Conservation (phyloP, 768 basidiomycete genomes). For the Panaeolus papilionaceus region DNA sequence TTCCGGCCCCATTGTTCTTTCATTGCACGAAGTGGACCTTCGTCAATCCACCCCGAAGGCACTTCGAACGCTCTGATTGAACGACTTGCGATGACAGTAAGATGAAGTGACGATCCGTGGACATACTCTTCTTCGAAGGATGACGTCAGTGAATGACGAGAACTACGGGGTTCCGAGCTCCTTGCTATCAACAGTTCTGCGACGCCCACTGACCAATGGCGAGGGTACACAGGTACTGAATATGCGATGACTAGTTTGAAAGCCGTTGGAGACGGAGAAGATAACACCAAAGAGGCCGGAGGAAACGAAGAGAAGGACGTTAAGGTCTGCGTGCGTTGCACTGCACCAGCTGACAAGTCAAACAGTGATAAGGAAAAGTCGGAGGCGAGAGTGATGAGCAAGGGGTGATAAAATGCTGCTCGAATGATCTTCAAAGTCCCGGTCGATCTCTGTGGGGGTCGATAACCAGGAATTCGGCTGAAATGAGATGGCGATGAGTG, state of each 20-base stretch:
- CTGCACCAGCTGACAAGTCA: slow-evolving; percentile 60
- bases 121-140: slow-evolving; percentile 32
- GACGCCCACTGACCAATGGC: slow-evolving; percentile 80
- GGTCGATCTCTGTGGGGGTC: slow-evolving; percentile 46
- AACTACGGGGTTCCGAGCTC: slow-evolving; percentile 25
- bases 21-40: slow-evolving; percentile 62
- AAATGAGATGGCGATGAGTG: slow-evolving; percentile 49
- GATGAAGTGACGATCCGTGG: slow-evolving; percentile 32
- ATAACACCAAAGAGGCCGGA: slow-evolving; percentile 81
- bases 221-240: slow-evolving; percentile 78
- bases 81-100: slow-evolving; percentile 63
- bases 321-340: slow-evolving; percentile 68
- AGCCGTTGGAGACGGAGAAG: slow-evolving; percentile 57
- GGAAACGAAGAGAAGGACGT: slow-evolving; percentile 82
- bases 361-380: slow-evolving; percentile 76
- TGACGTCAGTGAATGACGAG: slow-evolving; percentile 27
- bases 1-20: slow-evolving; percentile 84
- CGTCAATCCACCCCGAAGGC: slow-evolving; percentile 76
- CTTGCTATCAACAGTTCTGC: slow-evolving; percentile 76
- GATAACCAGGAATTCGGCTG: slow-evolving; percentile 53
- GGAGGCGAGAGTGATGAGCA: slow-evolving; percentile 74
- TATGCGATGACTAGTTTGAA: slow-evolving; percentile 83
- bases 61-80: slow-evolving; percentile 74
- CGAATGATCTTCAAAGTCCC: slow-evolving; percentile 59
- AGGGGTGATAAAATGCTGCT: slow-evolving; percentile 79